These are phyloP conservation scores for Lophiotrema nucula DNA, from an alignment of 495 filamentous ascomycete genomes.

Conservation along the genomic window DNA sequence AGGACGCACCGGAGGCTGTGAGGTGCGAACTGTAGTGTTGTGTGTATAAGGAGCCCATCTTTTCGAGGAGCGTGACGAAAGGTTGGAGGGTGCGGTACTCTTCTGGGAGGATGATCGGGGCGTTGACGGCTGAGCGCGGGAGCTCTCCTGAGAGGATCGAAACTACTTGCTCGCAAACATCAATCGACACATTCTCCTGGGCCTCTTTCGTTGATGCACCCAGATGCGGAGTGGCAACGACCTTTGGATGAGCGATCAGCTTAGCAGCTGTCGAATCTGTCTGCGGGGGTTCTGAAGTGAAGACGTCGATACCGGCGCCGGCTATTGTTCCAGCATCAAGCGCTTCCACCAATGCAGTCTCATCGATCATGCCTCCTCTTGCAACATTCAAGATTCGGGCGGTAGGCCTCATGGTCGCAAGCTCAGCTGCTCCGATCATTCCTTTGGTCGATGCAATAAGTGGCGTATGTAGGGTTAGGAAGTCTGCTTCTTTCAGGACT, in stretches of 20 bases:
- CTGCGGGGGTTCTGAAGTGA: slow-evolving; percentile 64
- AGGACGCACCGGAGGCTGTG: slow-evolving; percentile 15
- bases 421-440: slow-evolving; percentile 59
- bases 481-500: slow-evolving; percentile 62
- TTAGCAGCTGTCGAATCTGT: slow-evolving; percentile 52
- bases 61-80: slow-evolving; percentile 65
- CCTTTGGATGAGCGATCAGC: slow-evolving; percentile 60
- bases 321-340: slow-evolving; percentile 65
- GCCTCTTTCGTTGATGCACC: slow-evolving; percentile 74
- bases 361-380: slow-evolving; percentile 72
- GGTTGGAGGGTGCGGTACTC: slow-evolving; percentile 69
- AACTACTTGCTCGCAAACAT: slow-evolving; percentile 72
- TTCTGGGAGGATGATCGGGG: slow-evolving; percentile 68
- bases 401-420: slow-evolving; percentile 65
- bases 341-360: slow-evolving; percentile 64
- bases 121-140: slow-evolving; percentile 69
- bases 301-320: slow-evolving; percentile 74
- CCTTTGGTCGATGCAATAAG: slow-evolving; percentile 68
- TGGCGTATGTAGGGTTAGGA: slow-evolving; percentile 74
- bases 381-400: slow-evolving; percentile 69
- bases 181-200: slow-evolving; percentile 71
- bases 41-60: slow-evolving; percentile 68
- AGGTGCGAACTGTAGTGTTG: slow-evolving; percentile 58
- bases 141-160: slow-evolving; percentile 63
- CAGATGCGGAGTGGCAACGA: slow-evolving; percentile 69